Conservation (phyloP, 225 moss, liverwort and hornwort species). For the Sphagnum contortum region DNA sequence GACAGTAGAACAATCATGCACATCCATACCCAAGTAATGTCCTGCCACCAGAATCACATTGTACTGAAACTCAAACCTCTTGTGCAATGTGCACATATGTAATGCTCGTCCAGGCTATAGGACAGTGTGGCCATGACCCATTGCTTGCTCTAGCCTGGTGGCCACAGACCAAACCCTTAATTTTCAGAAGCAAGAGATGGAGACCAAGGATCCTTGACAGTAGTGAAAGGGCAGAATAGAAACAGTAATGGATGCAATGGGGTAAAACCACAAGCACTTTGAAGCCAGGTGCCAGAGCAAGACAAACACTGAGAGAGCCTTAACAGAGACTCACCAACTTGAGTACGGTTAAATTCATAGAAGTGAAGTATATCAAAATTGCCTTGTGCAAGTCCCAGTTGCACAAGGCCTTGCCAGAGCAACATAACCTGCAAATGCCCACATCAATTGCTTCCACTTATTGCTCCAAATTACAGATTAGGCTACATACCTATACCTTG, state of each 20-base stretch:
- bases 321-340: constrained; percentile 47
- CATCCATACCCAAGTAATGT: constrained; percentile 96
- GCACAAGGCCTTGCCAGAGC: constrained; percentile 65
- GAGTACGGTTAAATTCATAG: constrained; percentile 68
- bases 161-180: no score
- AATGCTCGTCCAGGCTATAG: neutral
- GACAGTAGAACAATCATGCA: constrained; percentile 83
- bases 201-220: no score
- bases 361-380: constrained; percentile 41
- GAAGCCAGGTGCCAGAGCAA: no score
- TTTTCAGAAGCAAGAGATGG: no score
- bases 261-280: neutral
- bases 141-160: no score
- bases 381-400: constrained; percentile 65
- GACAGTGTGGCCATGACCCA: no score
- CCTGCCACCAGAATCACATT: constrained; percentile 31
- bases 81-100: neutral
- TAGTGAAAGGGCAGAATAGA: no score
- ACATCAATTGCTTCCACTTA: neutral
- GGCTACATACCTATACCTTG: no score
- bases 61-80: neutral
- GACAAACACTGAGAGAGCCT: no score
- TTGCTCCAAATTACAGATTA: no score
- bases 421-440: constrained; percentile 33
- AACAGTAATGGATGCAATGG: no score